A percentile compares a stretch with the other conserved stretches of the same genome.
Evolutionary conservation across 352 stramenopile genomes (phyloP).

Genomic region (Globisporangium ultimum): DNA sequence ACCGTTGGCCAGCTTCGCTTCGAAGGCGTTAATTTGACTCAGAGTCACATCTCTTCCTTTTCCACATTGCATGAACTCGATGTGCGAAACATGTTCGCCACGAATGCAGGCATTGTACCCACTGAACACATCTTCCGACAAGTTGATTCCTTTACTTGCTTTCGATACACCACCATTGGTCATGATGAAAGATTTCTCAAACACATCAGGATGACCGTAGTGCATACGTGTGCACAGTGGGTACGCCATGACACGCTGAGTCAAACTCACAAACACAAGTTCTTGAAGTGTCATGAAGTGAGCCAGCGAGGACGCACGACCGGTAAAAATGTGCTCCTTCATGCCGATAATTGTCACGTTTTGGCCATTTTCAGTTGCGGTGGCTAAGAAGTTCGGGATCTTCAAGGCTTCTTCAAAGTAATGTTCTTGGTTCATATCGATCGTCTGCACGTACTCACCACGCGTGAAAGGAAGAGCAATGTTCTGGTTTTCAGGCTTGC

Average conservation of each 20-base stretch:
- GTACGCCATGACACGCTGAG: constrained; percentile 75
- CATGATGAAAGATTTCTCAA: constrained; percentile 88
- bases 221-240: constrained; percentile 80
- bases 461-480: constrained; percentile 82
- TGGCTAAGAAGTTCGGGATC: constrained; percentile 86
- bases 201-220: constrained; percentile 87
- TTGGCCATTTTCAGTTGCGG: constrained; percentile 55
- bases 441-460: constrained; percentile 86
- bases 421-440: constrained; percentile 91
- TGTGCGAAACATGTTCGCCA: constrained; percentile 72
- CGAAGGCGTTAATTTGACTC: constrained; percentile 86
- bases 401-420: constrained; percentile 90
- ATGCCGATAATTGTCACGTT: constrained; percentile 85
- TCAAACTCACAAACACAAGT: constrained; percentile 86
- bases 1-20: constrained; percentile 84
- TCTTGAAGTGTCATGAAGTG: constrained; percentile 89
- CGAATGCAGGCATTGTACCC: constrained; percentile 82
- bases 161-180: constrained; percentile 83
- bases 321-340: constrained; percentile 89
- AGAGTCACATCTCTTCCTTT: constrained; percentile 87
- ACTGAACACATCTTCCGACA: constrained; percentile 89
- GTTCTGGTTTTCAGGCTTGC: constrained; percentile 89
- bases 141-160: constrained; percentile 85
- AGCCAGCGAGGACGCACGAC: constrained; percentile 75
- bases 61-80: constrained; percentile 88